Evolutionary conservation across 2,329 filamentous ascomycete genomes (phyloP).

Genomic region (Sclerotinia minor): DNA sequence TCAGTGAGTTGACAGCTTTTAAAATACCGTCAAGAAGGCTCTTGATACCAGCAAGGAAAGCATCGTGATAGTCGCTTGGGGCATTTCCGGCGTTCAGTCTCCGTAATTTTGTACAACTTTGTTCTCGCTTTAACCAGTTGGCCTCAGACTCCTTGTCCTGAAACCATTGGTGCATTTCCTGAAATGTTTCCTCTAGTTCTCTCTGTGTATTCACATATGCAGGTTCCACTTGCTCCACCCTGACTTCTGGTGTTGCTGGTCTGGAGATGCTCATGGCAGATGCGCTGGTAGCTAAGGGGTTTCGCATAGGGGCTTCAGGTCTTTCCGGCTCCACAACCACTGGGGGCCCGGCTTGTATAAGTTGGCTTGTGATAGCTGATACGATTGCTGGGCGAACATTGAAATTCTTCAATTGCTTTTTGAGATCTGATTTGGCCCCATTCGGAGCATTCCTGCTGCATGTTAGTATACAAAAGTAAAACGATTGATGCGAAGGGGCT

Average conservation of each 20-base stretch:
- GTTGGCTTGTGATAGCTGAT: constrained; percentile 73
- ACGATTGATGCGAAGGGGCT: constrained; percentile 32
- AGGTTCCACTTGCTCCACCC: constrained; percentile 72
- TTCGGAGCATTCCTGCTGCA: constrained; percentile 68
- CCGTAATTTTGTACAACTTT: constrained; percentile 73
- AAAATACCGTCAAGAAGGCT: constrained; percentile 81
- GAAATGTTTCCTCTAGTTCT: constrained; percentile 85
- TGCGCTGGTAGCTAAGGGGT: constrained; percentile 52
- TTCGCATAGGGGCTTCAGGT: constrained; percentile 46
- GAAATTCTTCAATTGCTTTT: constrained; percentile 79
- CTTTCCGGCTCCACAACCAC: constrained; percentile 36
- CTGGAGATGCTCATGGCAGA: constrained; percentile 49
- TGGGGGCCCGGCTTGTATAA: constrained; percentile 54
- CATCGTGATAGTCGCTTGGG: constrained; percentile 69
- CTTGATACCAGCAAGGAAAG: constrained; percentile 71
- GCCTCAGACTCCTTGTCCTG: constrained; percentile 87
- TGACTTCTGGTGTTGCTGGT: constrained; percentile 64
- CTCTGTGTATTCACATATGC: constrained; percentile 79
- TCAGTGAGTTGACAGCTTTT: constrained; percentile 77
- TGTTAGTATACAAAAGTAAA: constrained; percentile 23
- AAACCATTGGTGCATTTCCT: constrained; percentile 77
- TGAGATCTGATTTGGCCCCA: constrained; percentile 82
- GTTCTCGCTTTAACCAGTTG: constrained; percentile 88
- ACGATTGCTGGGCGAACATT: constrained; percentile 87
- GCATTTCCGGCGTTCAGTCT: constrained; percentile 82